Evolutionary conservation across 352 stramenopile species (phyloP).

Genomic region (Aphanomyces cochlioides): DNA sequence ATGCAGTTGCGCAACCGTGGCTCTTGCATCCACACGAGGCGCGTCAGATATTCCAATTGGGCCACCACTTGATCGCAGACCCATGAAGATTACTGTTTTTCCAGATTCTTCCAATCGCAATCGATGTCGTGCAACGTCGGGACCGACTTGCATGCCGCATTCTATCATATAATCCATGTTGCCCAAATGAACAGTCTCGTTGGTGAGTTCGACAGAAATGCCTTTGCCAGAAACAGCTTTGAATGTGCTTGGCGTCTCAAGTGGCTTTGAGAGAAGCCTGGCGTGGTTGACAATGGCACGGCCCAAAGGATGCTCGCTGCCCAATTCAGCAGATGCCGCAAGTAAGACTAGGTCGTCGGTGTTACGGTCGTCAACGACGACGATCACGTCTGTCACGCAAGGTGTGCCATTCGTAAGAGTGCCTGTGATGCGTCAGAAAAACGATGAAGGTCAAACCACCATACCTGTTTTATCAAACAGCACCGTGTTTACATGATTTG

Average conservation of each 20-base stretch:
- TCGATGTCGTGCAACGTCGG: neutral
- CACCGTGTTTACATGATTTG: constrained; percentile 91
- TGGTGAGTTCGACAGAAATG: constrained; percentile 45
- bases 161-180: constrained; percentile 26
- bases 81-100: constrained; percentile 90
- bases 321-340: constrained; percentile 88
- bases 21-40: constrained; percentile 88
- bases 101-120: constrained; percentile 38
- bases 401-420: constrained; percentile 94
- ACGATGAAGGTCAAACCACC: neutral
- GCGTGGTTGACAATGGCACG: constrained; percentile 91
- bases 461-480: constrained; percentile 98
- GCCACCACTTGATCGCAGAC: constrained; percentile 66
- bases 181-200: constrained; percentile 32
- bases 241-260: constrained; percentile 79
- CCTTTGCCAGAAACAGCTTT: constrained; percentile 84
- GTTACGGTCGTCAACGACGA: constrained; percentile 36
- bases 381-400: constrained; percentile 79
- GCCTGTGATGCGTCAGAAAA: constrained; percentile 40
- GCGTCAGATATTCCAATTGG: constrained; percentile 83
- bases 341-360: constrained; percentile 27
- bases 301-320: constrained; percentile 93
- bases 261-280: constrained; percentile 68
- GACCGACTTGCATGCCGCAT: neutral
- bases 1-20: constrained; percentile 87